phyloP scores from a whole-genome alignment of 2,329 filamentous ascomycete genomes.

The Phialophora chinensis region DNA sequence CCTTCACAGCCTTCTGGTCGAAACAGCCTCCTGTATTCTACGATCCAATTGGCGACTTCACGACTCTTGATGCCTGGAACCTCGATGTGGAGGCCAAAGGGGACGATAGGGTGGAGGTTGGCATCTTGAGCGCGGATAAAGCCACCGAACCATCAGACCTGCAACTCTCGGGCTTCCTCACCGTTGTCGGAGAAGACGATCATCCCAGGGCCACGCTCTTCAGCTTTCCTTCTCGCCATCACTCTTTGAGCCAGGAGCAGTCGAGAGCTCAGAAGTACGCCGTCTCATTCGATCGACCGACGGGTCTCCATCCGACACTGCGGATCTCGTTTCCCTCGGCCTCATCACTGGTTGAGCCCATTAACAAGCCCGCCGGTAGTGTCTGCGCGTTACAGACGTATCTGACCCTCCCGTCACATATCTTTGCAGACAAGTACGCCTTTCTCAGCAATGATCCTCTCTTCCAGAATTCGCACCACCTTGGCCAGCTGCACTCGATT shows the following conservation, averaged over 20 bases:
- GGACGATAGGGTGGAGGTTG: conserved; percentile 68
- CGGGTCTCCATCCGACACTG: conserved; percentile 83
- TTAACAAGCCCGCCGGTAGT: conserved; percentile 51
- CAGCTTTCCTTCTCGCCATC: conserved; percentile 81
- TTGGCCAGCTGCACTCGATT: conserved; percentile 70
- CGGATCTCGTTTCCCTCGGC: conserved; percentile 66
- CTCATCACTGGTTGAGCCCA: conserved; percentile 56
- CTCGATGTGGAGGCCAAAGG: conserved; percentile 43
- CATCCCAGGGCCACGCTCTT: conserved; percentile 78
- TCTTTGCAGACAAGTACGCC: conserved; percentile 91
- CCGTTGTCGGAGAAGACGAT: conserved; percentile 75
- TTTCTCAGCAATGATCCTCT: conserved; percentile 63
- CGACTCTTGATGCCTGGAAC: conserved; percentile 52
- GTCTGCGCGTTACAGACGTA: conserved; percentile 78
- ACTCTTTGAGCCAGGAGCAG: conserved; percentile 54
- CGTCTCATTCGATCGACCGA: conserved; percentile 70
- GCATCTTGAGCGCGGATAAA: conserved; percentile 72
- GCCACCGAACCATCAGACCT: conserved; percentile 70
- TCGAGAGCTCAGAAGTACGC: conserved; percentile 61
- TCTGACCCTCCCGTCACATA: conserved; percentile 76
- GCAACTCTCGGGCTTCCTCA: conserved; percentile 77
- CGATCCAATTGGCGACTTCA: conserved; percentile 34
- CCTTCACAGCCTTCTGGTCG: conserved; percentile 68
- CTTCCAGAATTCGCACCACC: conserved; percentile 80
- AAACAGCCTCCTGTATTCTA: conserved; percentile 40